phyloP scores from a whole-genome alignment of 108 stramenopile species.

The Epipyxis sp. region DNA sequence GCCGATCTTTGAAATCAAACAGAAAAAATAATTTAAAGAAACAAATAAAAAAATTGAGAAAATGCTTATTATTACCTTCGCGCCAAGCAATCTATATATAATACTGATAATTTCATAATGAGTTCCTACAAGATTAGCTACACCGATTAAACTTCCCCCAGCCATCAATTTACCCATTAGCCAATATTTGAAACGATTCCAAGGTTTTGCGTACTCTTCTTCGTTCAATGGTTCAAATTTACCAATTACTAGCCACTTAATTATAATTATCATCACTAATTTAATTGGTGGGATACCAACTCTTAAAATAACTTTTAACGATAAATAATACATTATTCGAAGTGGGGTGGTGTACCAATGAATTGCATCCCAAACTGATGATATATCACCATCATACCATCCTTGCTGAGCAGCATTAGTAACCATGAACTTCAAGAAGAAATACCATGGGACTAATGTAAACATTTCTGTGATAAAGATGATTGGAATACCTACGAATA shows the following conservation, averaged over 20 bases:
- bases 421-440: not conserved
- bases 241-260: slow-evolving; percentile 14
- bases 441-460: not conserved
- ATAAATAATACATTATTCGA: slow-evolving; percentile 8
- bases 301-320: not conserved
- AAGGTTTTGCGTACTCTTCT: not conserved
- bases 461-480: not conserved
- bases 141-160: not conserved
- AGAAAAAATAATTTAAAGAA: too few species aligned
- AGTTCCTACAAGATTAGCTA: slow-evolving; percentile 15
- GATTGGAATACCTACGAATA: slow-evolving; percentile 19
- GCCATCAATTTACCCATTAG: slow-evolving; percentile 20
- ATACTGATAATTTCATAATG: slow-evolving; percentile 19
- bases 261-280: not conserved
- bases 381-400: slow-evolving; percentile 11
- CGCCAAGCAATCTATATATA: not conserved
- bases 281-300: not conserved
- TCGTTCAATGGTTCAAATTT: not conserved
- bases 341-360: not conserved
- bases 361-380: not conserved
- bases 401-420: not conserved
- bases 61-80: too few species aligned
- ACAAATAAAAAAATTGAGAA: too few species aligned
- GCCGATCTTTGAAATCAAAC: too few species aligned
- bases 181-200: slow-evolving; percentile 19